Evolutionary conservation across 2,329 filamentous ascomycete species (phyloP).

Genomic region (Calonectria pauciramosa): DNA sequence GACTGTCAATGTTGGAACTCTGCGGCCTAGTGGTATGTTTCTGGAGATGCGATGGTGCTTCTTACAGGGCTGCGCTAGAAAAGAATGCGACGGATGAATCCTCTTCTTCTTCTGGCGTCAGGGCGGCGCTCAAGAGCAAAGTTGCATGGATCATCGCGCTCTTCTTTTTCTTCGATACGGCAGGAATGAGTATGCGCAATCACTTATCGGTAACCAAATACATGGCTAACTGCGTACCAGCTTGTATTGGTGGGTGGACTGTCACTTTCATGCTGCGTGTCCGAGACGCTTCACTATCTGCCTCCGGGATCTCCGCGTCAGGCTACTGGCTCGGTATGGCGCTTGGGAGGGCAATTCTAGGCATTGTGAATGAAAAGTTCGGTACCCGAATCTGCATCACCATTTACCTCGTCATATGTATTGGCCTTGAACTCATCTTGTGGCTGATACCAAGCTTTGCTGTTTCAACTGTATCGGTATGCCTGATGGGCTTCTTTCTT

Average conservation of each 20-base stretch:
- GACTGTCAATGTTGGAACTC: slow-evolving; percentile 5
- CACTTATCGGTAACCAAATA: too few relatives aligned
- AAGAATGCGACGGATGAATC: neutral
- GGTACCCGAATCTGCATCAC: slow-evolving; percentile 77
- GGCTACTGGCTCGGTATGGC: slow-evolving; percentile 89
- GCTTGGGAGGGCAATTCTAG: slow-evolving; percentile 76
- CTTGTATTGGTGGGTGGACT: slow-evolving; percentile 74
- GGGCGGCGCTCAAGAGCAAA: slow-evolving; percentile 1
- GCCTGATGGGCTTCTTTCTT: slow-evolving; percentile 82
- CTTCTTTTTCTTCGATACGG: slow-evolving; percentile 4
- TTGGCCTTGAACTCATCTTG: slow-evolving; percentile 79
- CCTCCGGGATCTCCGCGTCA: slow-evolving; percentile 80
- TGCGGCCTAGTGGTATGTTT: slow-evolving; percentile 8
- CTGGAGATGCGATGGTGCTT: slow-evolving; percentile 10
- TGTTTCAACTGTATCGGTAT: slow-evolving; percentile 79
- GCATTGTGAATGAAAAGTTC: slow-evolving; percentile 78
- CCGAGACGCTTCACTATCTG: slow-evolving; percentile 74
- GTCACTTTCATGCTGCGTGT: slow-evolving; percentile 87
- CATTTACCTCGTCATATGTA: slow-evolving; percentile 73
- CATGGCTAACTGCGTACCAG: neutral
- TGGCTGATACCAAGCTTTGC: slow-evolving; percentile 86
- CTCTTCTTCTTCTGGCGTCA: neutral
- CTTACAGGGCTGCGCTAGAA: neutral
- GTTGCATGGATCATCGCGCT: slow-evolving; percentile 14
- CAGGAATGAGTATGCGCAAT: neutral